These are phyloP conservation scores for Penicillium olsonii DNA, from an alignment of 2,329 filamentous ascomycete genomes.

Conservation along the genomic window DNA sequence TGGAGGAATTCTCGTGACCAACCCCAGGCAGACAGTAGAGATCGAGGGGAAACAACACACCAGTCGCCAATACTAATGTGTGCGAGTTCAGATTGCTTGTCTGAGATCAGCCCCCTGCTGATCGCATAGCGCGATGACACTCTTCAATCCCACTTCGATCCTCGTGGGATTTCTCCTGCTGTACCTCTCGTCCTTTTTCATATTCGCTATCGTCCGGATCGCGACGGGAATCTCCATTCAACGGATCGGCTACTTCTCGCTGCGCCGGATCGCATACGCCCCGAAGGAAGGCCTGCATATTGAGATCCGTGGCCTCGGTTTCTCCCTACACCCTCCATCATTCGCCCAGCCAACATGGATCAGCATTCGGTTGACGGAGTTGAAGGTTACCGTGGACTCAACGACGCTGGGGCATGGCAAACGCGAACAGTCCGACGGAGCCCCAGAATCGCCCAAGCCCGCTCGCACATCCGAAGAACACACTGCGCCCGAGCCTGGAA, in stretches of 20 bases:
- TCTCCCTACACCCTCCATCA: slow-evolving; percentile 88
- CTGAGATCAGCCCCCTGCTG: slow-evolving; percentile 33
- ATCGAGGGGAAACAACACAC: slow-evolving; percentile 9
- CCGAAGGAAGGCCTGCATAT: slow-evolving; percentile 86
- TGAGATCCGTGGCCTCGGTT: slow-evolving; percentile 83
- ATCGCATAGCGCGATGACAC: slow-evolving; percentile 45
- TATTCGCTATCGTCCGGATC: slow-evolving; percentile 91
- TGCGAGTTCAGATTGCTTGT: slow-evolving; percentile 16
- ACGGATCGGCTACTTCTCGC: slow-evolving; percentile 86
- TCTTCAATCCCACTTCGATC: slow-evolving; percentile 71
- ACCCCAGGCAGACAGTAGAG: slow-evolving; percentile 13
- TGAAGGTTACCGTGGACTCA: slow-evolving; percentile 80
- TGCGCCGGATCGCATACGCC: slow-evolving; percentile 87
- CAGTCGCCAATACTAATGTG: slow-evolving; percentile 22
- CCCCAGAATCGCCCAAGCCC: slow-evolving; percentile 23
- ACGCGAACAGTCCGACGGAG: slow-evolving; percentile 17
- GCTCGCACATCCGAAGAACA: slow-evolving; percentile 27
- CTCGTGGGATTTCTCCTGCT: slow-evolving; percentile 81
- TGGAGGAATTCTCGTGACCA: slow-evolving; percentile 7
- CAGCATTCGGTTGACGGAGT: slow-evolving; percentile 82
- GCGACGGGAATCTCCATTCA: slow-evolving; percentile 94
- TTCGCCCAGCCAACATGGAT: slow-evolving; percentile 97
- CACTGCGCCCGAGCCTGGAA: slow-evolving; percentile 31
- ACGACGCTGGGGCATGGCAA: slow-evolving; percentile 54
- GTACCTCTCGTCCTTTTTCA: slow-evolving; percentile 87